Evolutionary conservation across 2,329 filamentous ascomycete species (phyloP).

Genomic region (Metarhizium robertsii): DNA sequence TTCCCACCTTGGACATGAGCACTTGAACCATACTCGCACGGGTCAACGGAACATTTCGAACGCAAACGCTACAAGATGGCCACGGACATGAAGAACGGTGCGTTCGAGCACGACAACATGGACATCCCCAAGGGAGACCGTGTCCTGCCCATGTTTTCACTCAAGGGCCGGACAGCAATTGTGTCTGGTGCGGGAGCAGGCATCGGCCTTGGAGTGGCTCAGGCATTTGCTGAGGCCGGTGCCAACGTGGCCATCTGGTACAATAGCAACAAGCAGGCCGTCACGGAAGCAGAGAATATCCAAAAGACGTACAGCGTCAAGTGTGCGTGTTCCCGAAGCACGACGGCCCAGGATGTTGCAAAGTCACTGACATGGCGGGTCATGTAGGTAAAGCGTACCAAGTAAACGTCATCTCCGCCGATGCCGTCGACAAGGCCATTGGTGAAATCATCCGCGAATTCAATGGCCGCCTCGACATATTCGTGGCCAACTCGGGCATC

Average conservation of each 20-base stretch:
- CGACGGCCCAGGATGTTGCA: neutral
- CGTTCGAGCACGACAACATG: constrained; percentile 50
- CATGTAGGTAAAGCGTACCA: constrained; percentile 32
- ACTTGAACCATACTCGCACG: neutral
- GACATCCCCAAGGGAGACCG: constrained; percentile 34
- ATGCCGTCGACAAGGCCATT: constrained; percentile 41
- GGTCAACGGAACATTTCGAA: neutral
- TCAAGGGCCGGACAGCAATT: constrained; percentile 61
- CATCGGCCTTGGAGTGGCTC: constrained; percentile 56
- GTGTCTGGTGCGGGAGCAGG: constrained; percentile 58
- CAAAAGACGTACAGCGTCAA: constrained; percentile 58
- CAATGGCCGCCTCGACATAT: constrained; percentile 65
- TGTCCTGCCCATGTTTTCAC: constrained; percentile 57
- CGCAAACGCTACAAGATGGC: constrained; percentile 18
- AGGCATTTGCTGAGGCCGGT: constrained; percentile 59
- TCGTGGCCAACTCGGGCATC: constrained; percentile 71
- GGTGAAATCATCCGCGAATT: constrained; percentile 53
- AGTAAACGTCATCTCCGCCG: constrained; percentile 48
- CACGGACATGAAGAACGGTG: constrained; percentile 33
- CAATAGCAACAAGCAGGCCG: constrained; percentile 57
- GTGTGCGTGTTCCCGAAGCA: constrained; percentile 34
- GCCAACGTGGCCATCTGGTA: constrained; percentile 67
- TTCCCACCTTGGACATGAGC: neutral
- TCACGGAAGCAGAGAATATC: constrained; percentile 52
- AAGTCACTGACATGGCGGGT: neutral